Evolutionary conservation across 768 basidiomycete genomes (phyloP).

Genomic region (Trametes cubensis): DNA sequence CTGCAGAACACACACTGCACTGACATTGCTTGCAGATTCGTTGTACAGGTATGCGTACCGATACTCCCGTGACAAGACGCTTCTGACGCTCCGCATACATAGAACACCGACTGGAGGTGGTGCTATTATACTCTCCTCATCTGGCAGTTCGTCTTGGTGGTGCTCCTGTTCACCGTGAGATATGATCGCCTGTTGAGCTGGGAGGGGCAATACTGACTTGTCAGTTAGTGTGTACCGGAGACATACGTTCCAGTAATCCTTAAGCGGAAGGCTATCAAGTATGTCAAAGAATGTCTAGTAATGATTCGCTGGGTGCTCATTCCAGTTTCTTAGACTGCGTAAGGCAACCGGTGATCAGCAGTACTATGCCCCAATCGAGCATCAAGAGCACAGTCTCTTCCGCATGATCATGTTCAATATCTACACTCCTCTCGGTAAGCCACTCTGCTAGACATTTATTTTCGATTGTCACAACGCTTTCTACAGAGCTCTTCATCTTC

Average conservation of each 20-base stretch:
- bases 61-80: not conserved
- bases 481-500: slow-evolving; percentile 57
- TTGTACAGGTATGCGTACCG: slow-evolving; percentile 46
- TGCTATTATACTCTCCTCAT: slow-evolving; percentile 71
- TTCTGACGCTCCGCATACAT: slow-evolving; percentile 31
- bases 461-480: not conserved
- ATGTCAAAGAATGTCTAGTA: not conserved
- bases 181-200: slow-evolving; percentile 1
- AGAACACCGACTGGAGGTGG: slow-evolving; percentile 74
- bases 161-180: slow-evolving; percentile 54
- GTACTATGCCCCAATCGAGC: slow-evolving; percentile 66
- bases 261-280: slow-evolving; percentile 62
- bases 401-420: slow-evolving; percentile 59
- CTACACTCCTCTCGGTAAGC: slow-evolving; percentile 72
- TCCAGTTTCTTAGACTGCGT: slow-evolving; percentile 46
- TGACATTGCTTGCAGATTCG: slow-evolving; percentile 49
- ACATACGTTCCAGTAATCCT: slow-evolving; percentile 66
- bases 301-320: not conserved
- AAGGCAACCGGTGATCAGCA: slow-evolving; percentile 53
- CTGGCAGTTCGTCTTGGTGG: slow-evolving; percentile 62
- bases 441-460: not conserved
- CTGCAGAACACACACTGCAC: too few species aligned
- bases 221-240: slow-evolving; percentile 65
- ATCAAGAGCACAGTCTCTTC: slow-evolving; percentile 45
- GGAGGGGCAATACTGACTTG: not conserved